A percentile compares a stretch with the other conserved stretches of the same genome.
phyloP scores from a whole-genome alignment of 139 green algal genomes.

The Micractinium conductrix region DNA sequence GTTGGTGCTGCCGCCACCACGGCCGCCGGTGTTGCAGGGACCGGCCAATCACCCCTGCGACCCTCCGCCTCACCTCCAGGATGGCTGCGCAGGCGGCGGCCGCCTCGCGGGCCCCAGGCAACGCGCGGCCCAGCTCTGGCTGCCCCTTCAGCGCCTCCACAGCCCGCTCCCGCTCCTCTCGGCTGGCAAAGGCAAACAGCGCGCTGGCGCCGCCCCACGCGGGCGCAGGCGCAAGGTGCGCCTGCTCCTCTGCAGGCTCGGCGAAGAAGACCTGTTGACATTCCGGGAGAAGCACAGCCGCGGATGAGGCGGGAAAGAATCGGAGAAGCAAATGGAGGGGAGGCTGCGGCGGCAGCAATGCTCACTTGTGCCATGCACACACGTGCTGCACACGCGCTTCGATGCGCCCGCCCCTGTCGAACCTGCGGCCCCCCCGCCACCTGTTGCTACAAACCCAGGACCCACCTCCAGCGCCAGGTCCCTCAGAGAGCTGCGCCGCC shows the following conservation, averaged over 20 bases:
- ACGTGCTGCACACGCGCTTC: no score
- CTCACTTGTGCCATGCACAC: no score
- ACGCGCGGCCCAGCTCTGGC: constrained; percentile 50
- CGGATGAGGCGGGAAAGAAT: no score
- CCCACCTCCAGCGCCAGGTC: constrained; percentile 79
- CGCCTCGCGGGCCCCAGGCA: constrained; percentile 35
- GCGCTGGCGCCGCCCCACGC: constrained; percentile 75
- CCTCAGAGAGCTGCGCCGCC: constrained; percentile 70
- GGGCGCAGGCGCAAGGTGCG: constrained; percentile 16
- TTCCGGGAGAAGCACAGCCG: no score
- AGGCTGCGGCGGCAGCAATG: no score
- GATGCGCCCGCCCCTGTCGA: no score
- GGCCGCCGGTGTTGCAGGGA: no score
- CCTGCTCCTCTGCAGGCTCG: neutral
- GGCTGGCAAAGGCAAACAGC: constrained; percentile 80
- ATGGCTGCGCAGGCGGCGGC: constrained; percentile 50
- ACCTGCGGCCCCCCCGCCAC: neutral
- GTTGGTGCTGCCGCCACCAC: no score
- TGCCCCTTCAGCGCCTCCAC: constrained; percentile 48
- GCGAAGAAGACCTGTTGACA: constrained; percentile 9
- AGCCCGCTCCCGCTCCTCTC: constrained; percentile 59
- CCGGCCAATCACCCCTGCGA: no score
- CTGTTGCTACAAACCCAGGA: no score
- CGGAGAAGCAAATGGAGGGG: no score
- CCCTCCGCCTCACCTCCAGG: constrained; percentile 52